Evolutionary conservation across 495 filamentous ascomycete species (phyloP).

Genomic region (Hypoxylon lienhwacheense): DNA sequence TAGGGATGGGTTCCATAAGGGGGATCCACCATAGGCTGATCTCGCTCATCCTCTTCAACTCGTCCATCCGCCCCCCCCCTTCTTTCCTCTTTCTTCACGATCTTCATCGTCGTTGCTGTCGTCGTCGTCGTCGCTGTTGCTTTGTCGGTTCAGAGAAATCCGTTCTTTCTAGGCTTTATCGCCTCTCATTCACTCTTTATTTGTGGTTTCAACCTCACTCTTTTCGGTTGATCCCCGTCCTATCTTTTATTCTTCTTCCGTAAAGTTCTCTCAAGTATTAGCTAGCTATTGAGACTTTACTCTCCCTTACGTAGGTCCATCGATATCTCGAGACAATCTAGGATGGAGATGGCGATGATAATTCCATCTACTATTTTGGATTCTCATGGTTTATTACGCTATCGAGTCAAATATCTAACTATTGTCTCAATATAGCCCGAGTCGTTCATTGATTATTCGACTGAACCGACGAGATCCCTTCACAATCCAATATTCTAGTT

Average conservation of each 20-base stretch:
- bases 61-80: conserved; percentile 27
- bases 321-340: conserved; percentile 28
- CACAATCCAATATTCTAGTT: conserved; percentile 14
- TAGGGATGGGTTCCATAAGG: background rate
- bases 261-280: conserved; percentile 37
- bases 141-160: conserved; percentile 38
- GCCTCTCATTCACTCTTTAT: conserved; percentile 38
- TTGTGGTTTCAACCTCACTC: conserved; percentile 83
- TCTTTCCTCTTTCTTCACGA: conserved; percentile 48
- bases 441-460: conserved; percentile 30
- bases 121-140: conserved; percentile 36
- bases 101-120: conserved; percentile 52
- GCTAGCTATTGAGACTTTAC: conserved; percentile 21
- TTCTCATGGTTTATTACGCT: conserved; percentile 6
- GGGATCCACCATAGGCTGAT: conserved; percentile 15
- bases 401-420: conserved; percentile 35
- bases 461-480: conserved; percentile 27
- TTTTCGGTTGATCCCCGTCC: conserved; percentile 63
- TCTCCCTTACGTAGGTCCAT: conserved; percentile 42
- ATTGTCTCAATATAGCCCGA: conserved; percentile 26
- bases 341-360: background rate
- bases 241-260: conserved; percentile 46
- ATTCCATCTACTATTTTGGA: background rate
- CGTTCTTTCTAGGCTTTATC: conserved; percentile 38
- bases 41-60: conserved; percentile 37